Evolutionary conservation across 2,329 filamentous ascomycete genomes (phyloP), one percentile per base, ranked within the genome.

Genomic region (Bipolaris gigantea): DNA sequence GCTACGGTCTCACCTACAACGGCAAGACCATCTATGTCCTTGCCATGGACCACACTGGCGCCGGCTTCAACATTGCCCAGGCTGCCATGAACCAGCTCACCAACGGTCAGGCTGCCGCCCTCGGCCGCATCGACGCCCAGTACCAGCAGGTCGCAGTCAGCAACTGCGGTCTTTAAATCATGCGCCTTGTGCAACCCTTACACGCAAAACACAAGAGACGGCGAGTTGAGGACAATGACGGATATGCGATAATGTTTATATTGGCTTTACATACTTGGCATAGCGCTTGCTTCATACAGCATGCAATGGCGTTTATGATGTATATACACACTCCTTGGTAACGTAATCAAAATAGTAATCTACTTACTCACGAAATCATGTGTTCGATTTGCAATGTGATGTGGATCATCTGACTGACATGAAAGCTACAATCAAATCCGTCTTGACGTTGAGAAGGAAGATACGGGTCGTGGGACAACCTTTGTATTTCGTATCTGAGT

Each of bases 21-120:
- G 73, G 73, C 55, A 71, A 75, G 47, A 77, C 74, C 40, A 76
- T 83, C 67, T 77, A 79, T 56, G 71, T 83, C 21, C 70, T 79
- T 15, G 81, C 77, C 2, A 72, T 84, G 39, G 81, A 83, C 60
- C 70, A 74, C 57, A 65, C 76, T 3, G 76, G 66, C 4, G 69
- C 69, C 35, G 80, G 79, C 8, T 80, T 83, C 73, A 81, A 82
- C 62, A 64, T 84, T 38, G 77, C 76, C 25, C 68, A 77, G 65
- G 51, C 56, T 10, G 80, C 80, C 2, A 77, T 83, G 78, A 73
- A 83, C 62, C 61, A 67, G 33, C 70, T 83, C 57, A 84, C 81
- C 10, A 74, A 76, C 49, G 70, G 69, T 23, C 72, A 78, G 60
- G 80, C 80, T 19, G 72, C 60, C 13, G 49, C 72, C 23, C 61